Base-by-base conservation (phyloP, 176 grass and related monocot genomes). In the Triticum timopheevii region DNA sequence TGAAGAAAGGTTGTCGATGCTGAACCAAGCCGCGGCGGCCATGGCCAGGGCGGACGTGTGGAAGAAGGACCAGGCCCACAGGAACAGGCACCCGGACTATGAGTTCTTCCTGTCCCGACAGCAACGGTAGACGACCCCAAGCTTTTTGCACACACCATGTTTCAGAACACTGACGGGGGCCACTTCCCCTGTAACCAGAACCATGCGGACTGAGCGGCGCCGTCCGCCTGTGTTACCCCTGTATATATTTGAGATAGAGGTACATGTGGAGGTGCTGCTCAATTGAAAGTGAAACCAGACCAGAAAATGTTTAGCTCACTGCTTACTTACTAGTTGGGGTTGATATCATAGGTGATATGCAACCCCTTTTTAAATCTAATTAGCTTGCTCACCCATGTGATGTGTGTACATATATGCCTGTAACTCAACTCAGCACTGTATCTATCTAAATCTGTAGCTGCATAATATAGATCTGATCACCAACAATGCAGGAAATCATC, bases 61-160 rank as follows among this genome's bases (percentile, higher is more conserved):
- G 16, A 94, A 85, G 36, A 65, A 80, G 22, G 45, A 38, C 17
- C 81, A 88, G 62, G 28, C 27, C 13, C 80, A 50, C 1, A 72
- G 58, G 69, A 98, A 93, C 73, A 49, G 58, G 20, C 96, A 98
- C 47, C 81, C 88, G 19, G 96, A 98, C 35, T 96, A 88, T 2
- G 90, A 93, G 69, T 98, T 98, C 82, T 98, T 98, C 85, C 39
- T 89, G 2, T 93, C 90, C 20, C 82, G 96, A 47, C 35, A 52
- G 69, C 56, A 59, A 59, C 38, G 56, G 5, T 90, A 89, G 87
- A 62, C 10, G 40, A 10, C 24, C 8, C 17, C 2, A 20, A 17
- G 15, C 36, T 44, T 44, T 8, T 73, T 33, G 17, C 36, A n/a
- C 8, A 6, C 13, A 8, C 3, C 13, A 11, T 63, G 56, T 61